These are phyloP conservation scores for Nannochloris sp. DNA, from an alignment of 139 green algal species.

Conservation along the genomic window DNA sequence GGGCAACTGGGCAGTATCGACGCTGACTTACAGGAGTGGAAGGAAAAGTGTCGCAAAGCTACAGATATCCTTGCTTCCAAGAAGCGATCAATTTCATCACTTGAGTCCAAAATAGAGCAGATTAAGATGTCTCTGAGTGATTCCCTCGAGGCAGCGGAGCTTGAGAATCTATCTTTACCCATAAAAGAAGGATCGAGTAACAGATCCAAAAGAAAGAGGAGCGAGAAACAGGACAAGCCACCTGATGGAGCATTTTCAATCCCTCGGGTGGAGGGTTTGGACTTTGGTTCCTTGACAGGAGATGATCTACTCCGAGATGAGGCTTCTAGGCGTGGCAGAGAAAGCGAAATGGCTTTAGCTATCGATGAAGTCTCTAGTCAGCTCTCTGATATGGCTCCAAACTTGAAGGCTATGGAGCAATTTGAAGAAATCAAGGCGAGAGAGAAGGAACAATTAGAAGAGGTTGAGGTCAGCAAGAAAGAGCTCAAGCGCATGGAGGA, in stretches of 20 bases:
- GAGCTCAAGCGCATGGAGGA: constrained; percentile 31
- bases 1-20: constrained; percentile 16
- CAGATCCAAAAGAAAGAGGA: constrained; percentile 2
- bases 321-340: constrained; percentile 24
- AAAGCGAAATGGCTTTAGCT: constrained; percentile 13
- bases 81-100: constrained; percentile 16
- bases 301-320: constrained; percentile 16
- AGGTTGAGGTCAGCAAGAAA: constrained; percentile 54
- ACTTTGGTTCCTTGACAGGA: constrained; percentile 13
- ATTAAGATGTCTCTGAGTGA: constrained; percentile 7
- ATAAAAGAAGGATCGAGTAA: not conserved
- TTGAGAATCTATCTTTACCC: constrained; percentile 31
- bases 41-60: constrained; percentile 13
- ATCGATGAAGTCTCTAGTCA: constrained; percentile 37
- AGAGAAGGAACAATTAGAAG: constrained; percentile 62
- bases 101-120: constrained; percentile 18
- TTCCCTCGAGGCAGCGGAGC: constrained; percentile 30
- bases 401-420: constrained; percentile 89
- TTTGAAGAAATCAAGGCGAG: constrained; percentile 72
- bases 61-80: constrained; percentile 19
- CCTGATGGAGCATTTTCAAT: constrained; percentile 14
- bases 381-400: constrained; percentile 57
- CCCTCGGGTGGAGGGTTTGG: constrained; percentile 16
- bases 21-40: constrained; percentile 6
- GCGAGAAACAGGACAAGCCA: constrained; percentile 2